Evolutionary conservation across 2,329 filamentous ascomycete genomes (phyloP).

Genomic region (Penicillium brevicompactum): DNA sequence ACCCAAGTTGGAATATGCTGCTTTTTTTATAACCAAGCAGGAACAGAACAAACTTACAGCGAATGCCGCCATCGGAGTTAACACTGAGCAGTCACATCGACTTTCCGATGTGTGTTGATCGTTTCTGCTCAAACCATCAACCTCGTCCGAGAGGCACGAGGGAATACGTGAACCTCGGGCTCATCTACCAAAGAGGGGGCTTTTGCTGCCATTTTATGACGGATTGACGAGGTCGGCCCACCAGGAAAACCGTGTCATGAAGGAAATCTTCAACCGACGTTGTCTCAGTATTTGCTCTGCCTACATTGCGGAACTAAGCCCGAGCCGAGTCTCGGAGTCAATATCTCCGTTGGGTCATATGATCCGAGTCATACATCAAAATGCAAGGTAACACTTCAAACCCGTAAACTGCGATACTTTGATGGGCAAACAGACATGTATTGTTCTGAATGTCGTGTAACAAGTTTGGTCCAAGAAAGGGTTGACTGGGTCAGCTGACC

Average conservation of each 20-base stretch:
- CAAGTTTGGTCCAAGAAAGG: no score
- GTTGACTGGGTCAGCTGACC: no score
- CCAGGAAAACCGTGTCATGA: not conserved
- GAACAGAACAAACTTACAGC: not conserved
- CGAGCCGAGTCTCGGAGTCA: not conserved
- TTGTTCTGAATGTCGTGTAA: no score
- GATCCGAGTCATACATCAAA: not conserved
- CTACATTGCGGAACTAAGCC: not conserved
- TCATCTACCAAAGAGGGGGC: not conserved
- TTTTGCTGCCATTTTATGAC: not conserved
- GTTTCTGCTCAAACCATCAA: not conserved
- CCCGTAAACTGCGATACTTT: no score
- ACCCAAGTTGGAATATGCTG: not conserved
- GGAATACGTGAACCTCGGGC: not conserved
- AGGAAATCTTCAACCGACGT: not conserved
- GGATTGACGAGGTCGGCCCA: not conserved
- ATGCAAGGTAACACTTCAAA: not conserved
- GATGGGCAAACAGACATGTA: no score
- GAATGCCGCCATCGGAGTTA: not conserved
- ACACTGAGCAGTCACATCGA: not conserved
- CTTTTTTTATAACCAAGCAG: not conserved
- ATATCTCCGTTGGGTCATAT: not conserved
- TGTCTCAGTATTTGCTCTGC: not conserved
- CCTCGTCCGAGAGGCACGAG: not conserved
- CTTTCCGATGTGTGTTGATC: not conserved